Conservation (phyloP, 169 alveolate species). For the Cryptosporidium ubiquitum region DNA sequence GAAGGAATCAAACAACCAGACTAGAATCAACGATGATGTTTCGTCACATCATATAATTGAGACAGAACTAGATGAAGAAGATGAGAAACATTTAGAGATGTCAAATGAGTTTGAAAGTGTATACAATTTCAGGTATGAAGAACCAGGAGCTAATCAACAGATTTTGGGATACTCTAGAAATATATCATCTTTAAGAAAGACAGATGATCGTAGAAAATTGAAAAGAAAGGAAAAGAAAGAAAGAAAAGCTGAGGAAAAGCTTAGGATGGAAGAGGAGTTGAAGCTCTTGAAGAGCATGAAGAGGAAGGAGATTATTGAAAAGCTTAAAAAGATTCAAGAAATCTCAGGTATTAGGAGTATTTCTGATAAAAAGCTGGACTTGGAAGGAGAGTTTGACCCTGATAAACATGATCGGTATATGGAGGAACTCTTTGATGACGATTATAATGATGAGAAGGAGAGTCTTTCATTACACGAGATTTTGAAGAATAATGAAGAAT, state of each 20-base stretch:
- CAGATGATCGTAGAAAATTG: conserved; percentile 83
- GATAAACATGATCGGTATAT: conserved; percentile 84
- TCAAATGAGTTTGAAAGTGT: conserved; percentile 85
- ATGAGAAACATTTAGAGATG: conserved; percentile 84
- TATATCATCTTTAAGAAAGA: conserved; percentile 77
- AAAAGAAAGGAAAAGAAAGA: conserved; percentile 82
- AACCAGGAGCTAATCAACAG: conserved; percentile 77
- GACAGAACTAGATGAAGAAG: conserved; percentile 84
- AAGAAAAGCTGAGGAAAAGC: conserved; percentile 83
- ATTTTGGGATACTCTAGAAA: conserved; percentile 76
- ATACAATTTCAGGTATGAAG: conserved; percentile 87
- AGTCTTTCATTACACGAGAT: conserved; percentile 62
- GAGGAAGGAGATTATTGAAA: conserved; percentile 84
- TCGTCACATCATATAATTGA: not conserved
- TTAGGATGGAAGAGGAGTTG: conserved; percentile 83
- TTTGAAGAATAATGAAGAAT: conserved; percentile 74
- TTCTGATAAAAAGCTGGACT: conserved; percentile 77
- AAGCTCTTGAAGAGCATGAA: conserved; percentile 81
- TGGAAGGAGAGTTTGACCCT: conserved; percentile 84
- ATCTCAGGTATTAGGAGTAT: conserved; percentile 80
- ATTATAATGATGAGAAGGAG: conserved; percentile 83
- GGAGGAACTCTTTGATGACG: conserved; percentile 84
- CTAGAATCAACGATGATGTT: conserved; percentile 55
- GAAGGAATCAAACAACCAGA: conserved; percentile 79
- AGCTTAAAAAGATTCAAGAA: conserved; percentile 80